Evolutionary conservation across 441 rosid species (phyloP), one percentile per base, ranked within the genome.

Genomic region (Geranium incanum): DNA sequence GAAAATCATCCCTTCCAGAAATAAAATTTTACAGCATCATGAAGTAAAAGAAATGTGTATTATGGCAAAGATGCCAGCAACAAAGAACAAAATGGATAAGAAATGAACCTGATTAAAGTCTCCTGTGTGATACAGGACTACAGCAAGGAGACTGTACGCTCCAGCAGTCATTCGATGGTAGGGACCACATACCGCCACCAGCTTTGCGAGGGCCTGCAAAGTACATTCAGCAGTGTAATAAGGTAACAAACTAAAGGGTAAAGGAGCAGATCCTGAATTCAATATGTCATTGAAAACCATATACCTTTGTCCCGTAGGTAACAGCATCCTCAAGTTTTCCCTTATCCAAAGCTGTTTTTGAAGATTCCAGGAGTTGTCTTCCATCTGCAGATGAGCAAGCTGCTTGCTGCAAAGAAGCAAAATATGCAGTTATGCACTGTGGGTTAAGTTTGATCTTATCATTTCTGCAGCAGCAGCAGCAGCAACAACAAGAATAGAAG

Each of bases 281-380:
- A 60, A 21, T 60, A 15, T 66, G 37, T 45, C 76, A 72, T 71
- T 70, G 41, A 12, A 41, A 70, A 36, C 8, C 16, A 12, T 41
- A 72, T 71, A 84, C 95, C 95, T 87, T 89, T 72, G 89, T 84
- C 72, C 95, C 92, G 77, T 78, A 87, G 70, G 72, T 84, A 78
- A 89, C 95, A 72, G 95, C 95, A 82, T 87, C 95, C 81, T 89
- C 95, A 78, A 89, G 79, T 85, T 89, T 89, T n/a, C 95, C 95
- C 81, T 89, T 89, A 74, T 89, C 95, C 77, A 89, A 79, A 72
- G 92, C 86, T 75, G 95, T 89, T 77, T 89, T 89, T 67, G 95
- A 89, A 72, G 95, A 87, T 80, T 89, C 95, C 65, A 89, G 80
- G 68, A 89, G 81, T 9, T 89, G 88, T 23, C 95, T 87, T 12